Evolutionary conservation across 2,329 filamentous ascomycete genomes (phyloP), one percentile per base, ranked within the genome.

Genomic region (Alternaria viburni): DNA sequence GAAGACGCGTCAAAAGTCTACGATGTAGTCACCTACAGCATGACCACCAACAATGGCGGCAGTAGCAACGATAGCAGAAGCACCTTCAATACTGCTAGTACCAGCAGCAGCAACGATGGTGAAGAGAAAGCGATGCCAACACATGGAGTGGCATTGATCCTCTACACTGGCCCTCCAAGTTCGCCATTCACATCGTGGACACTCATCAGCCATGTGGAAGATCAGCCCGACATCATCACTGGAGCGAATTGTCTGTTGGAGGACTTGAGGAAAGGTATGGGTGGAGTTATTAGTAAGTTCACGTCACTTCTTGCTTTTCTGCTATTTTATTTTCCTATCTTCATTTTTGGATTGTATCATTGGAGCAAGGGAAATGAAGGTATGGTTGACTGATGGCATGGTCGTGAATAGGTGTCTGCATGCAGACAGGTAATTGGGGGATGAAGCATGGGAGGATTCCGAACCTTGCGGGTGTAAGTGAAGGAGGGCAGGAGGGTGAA

Each of bases 171-270:
- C 9, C 28, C 54, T 6, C 2, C 49, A 51, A 15, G 7, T 6
- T 51, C 49, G 6, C 49, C 49, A 28, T 51, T 51, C 28, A 51
- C 26, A 51, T 23, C 49, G 3, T 51, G 49, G 49, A 51, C 49
- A 23, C n/a, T 51, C 0, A 51, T 51, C 11, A 51, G 49, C 12
- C 49, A 51, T 19, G 28, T 32, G 49, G 49, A 32, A 1, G 19
- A 51, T 19, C 49, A 51, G 21, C 28, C 49, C 4, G 28, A 51
- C n/a, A 51, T 51, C 17, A 32, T 32, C 12, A 51, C 28, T 15
- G 49, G 49, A 1, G 49, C 28, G 8, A 51, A 32, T 15, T 19
- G 12, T n/a, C 15, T 51, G 12, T 51, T 51, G 49, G 17, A 26
- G 0, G 49, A 51, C 21, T 32, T 32, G 28, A 51, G 49, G 26